Base-by-base conservation (phyloP, 495 filamentous ascomycete species). In the Extremus antarcticus region DNA sequence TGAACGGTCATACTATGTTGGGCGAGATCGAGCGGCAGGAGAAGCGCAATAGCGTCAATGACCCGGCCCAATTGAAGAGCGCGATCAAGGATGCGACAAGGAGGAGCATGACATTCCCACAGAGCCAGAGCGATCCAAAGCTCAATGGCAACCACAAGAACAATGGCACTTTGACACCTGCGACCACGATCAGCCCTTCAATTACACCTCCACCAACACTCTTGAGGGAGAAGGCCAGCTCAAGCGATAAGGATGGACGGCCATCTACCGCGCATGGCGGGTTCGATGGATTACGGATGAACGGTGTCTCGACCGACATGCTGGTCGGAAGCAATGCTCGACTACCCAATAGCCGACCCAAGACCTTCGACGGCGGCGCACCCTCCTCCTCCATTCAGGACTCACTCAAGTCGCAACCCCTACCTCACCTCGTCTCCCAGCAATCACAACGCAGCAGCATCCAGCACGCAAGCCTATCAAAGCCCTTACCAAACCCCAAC, bases 11-110 rank as follows among this genome's bases (percentile, higher is more conserved):
- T 49, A 92, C 87, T 0, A 70, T 86, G 20, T 73, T 78, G 39
- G 79, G 78, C n/a, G 80, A 86, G 64, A 80, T 87, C 41, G 76
- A 86, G 41, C 77, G 79, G 32, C 57, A 83, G 25, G 77, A 77
- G 58, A 76, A 68, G 46, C 46, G 19, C 62, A 47, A 60, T 58
- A 4, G 62, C 74, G 17, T 69, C 68, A 15, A 67, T 65, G n/a
- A 32, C 10, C 46, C 21, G 25, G 10, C 45, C 7, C 22, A 39
- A 23, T 11, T 15, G 45, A 39, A 45, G 25, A 25, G 21, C 46
- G 13, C 20, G 7, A 48, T 8, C 21, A 48, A 48, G 46, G 46
- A 48, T 48, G 21, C 46, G 20, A 25, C 20, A 25, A 48, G 20
- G 46, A 48, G 24, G 23, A 48, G 46, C 46, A 23, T 23, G 46